phyloP scores from a whole-genome alignment of 2,329 filamentous ascomycete species.

The Sarocladium strictum region DNA sequence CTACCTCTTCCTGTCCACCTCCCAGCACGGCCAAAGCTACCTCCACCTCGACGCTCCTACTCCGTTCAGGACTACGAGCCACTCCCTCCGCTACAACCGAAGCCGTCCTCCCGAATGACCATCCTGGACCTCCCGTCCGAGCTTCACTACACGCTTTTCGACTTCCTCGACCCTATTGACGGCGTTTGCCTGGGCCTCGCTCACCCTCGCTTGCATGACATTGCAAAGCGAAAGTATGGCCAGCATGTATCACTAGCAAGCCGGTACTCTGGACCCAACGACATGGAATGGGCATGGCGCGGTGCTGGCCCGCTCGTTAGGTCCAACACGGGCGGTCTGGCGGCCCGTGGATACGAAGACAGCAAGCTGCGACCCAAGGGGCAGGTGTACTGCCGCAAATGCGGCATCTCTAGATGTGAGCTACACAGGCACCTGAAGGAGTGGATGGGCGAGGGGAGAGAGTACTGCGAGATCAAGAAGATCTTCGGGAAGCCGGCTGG shows the following conservation, averaged over 20 bases:
- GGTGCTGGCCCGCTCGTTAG: constrained; percentile 41
- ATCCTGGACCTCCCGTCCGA: constrained; percentile 51
- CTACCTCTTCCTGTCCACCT: constrained; percentile 15
- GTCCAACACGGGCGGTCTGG: constrained; percentile 14
- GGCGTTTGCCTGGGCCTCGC: constrained; percentile 56
- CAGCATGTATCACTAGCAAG: constrained; percentile 50
- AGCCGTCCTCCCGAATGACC: constrained; percentile 37
- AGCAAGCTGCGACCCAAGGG: constrained; percentile 47
- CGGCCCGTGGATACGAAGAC: constrained; percentile 11
- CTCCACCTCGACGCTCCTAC: constrained; percentile 49
- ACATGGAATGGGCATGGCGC: constrained; percentile 59
- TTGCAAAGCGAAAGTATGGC: constrained; percentile 48
- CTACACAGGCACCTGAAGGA: constrained; percentile 55
- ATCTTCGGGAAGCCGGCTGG: constrained; percentile 47
- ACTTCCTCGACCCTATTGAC: constrained; percentile 59
- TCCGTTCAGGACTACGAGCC: constrained; percentile 57
- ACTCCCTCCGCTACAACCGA: constrained; percentile 36
- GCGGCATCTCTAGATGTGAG: constrained; percentile 55
- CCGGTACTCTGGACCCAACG: constrained; percentile 54
- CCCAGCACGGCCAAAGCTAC: constrained; percentile 28
- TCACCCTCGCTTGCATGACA: constrained; percentile 50
- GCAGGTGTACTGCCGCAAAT: constrained; percentile 58
- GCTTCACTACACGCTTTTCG: constrained; percentile 54
- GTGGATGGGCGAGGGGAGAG: constrained; percentile 50
- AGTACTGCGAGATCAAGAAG: constrained; percentile 56